Conservation (phyloP, 805 yeast genomes). For the Brettanomyces bruxellensis region DNA sequence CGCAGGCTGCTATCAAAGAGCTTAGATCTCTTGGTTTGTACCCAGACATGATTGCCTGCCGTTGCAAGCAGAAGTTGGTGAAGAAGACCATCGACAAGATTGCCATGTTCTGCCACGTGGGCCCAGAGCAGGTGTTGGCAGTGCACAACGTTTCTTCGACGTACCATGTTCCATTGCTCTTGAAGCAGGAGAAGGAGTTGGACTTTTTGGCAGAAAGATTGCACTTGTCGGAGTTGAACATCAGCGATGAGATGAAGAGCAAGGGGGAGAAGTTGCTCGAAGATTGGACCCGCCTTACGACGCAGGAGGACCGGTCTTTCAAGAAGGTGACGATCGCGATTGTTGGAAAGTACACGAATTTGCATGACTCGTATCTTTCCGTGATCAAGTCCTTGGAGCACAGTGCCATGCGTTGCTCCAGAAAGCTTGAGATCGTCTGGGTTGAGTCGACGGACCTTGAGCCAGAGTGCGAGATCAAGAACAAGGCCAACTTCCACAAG, state of each 20-base stretch:
- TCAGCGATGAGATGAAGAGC: constrained; percentile 41
- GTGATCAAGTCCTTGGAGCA: constrained; percentile 95
- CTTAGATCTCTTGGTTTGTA: constrained; percentile 89
- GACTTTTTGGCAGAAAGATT: constrained; percentile 64
- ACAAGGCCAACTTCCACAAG: constrained; percentile 76
- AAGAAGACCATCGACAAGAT: constrained; percentile 85
- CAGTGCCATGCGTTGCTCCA: constrained; percentile 81
- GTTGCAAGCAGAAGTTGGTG: constrained; percentile 82
- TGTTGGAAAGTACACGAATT: constrained; percentile 94
- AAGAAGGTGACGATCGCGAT: constrained; percentile 90
- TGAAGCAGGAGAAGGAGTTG: constrained; percentile 80
- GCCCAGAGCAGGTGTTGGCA: constrained; percentile 94
- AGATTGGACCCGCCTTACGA: constrained; percentile 76
- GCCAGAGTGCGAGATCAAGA: constrained; percentile 49
- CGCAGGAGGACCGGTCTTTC: constrained; percentile 70
- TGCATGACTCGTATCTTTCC: constrained; percentile 90
- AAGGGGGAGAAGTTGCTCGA: constrained; percentile 62
- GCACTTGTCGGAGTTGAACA: constrained; percentile 38
- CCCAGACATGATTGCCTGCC: constrained; percentile 96
- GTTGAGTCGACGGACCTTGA: constrained; percentile 92
- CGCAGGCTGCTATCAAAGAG: constrained; percentile 98
- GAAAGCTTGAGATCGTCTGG: constrained; percentile 86
- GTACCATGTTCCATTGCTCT: constrained; percentile 90
- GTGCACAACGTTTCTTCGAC: constrained; percentile 96
- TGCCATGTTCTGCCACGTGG: constrained; percentile 98